Percentiles rank a stretch among this genome's conserved stretches.
Evolutionary conservation across 495 filamentous ascomycete genomes (phyloP).

Genomic region (Neurospora africana): DNA sequence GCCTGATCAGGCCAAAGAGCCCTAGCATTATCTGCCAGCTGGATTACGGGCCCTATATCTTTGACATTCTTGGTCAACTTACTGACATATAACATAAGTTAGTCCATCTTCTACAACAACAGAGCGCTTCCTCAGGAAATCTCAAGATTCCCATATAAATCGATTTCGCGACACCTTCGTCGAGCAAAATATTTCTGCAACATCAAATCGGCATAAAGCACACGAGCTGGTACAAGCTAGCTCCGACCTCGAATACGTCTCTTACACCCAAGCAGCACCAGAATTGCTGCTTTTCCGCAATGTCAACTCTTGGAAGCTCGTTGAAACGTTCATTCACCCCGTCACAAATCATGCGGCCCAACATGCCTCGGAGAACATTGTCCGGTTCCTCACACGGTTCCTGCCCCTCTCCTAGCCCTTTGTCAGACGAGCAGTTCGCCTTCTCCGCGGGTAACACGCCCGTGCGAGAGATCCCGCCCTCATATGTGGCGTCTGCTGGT

Average conservation of each 20-base stretch:
- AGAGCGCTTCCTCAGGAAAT: not conserved
- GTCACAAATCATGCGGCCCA: constrained; percentile 9
- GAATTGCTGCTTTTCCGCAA: not conserved
- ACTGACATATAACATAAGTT: not conserved
- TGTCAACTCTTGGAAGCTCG: not conserved
- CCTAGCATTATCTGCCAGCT: not conserved
- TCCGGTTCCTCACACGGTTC: constrained; percentile 25
- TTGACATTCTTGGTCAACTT: not conserved
- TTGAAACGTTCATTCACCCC: not conserved
- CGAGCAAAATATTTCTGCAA: not conserved
- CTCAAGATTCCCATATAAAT: not conserved
- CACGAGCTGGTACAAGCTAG: not conserved
- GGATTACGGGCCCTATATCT: not conserved
- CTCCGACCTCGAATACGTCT: not conserved
- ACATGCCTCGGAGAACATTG: constrained; percentile 18
- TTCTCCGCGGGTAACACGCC: constrained; percentile 15
- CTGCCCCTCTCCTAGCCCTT: not conserved
- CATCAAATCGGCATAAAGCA: not conserved
- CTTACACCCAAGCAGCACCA: not conserved
- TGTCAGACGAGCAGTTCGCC: constrained; percentile 15
- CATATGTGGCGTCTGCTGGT: not conserved
- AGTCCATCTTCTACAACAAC: not conserved
- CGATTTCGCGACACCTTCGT: not conserved
- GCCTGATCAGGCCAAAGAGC: not conserved
- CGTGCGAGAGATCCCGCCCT: constrained; percentile 7